Evolutionary conservation across 1,284 basidiomycete genomes (phyloP), one percentile per base, ranked within the genome.

Genomic region (Mycena sp.): DNA sequence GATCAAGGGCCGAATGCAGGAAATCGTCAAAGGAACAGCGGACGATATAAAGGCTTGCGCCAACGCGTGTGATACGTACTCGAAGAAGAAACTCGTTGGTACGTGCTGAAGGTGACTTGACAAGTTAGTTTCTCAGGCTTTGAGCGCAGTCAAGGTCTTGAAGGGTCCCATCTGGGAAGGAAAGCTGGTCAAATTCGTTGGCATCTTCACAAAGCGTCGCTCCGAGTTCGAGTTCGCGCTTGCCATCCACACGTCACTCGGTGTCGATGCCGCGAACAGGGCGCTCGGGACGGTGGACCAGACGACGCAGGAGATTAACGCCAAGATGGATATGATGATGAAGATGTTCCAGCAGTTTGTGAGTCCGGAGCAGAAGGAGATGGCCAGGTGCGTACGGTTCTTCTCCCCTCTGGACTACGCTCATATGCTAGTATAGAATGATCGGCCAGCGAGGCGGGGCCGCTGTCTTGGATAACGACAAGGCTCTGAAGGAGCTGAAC

Each of bases 281-380:
- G 25, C 56, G 6, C 14, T 65, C 3, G 26, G 30, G 7, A 7
- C 48, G 6, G 65, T 63, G 19, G 56, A 63, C 40, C 12, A 63
- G 28, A 60, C 60, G 45, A 63, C 64, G 19, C 44, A 30, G 38
- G 55, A 58, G 23, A 61, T 65, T 53, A 61, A 53, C 21, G 26
- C 26, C 32, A 67, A 67, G 49, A 67, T 67, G 57, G 65, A 67
- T n/a, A 53, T 61, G 57, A 67, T 67, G 65, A 41, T 67, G 57
- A 59, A 67, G 35, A 52, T 63, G 46, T 67, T 67, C 29, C 28
- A 40, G 26, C 48, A 58, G 19, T 51, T 63, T 23, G 58, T 67
- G 4, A 46, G n/a, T 6, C 64, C 64, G 6, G 60, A 66, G 23
- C 61, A 66, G 52, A 55, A 55, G 46, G 60, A 62, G 41, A 66